phyloP scores from a whole-genome alignment of 768 basidiomycete genomes.

The Suillus americanus region DNA sequence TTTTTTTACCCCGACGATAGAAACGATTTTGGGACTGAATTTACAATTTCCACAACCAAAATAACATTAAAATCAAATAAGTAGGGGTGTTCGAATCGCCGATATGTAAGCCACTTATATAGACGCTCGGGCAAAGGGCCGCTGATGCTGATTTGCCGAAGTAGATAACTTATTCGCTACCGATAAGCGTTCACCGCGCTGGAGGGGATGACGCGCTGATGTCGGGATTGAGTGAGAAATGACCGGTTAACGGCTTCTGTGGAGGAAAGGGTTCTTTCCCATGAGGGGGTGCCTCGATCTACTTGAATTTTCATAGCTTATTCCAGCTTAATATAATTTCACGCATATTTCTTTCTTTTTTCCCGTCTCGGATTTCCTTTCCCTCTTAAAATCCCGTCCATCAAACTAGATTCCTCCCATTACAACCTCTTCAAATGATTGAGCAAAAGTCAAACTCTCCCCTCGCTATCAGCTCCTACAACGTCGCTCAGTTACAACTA shows the following conservation, averaged over 20 bases:
- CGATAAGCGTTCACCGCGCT: slow-evolving; percentile 31
- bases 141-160: not conserved
- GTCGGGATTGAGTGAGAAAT: slow-evolving; percentile 14
- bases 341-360: slow-evolving; percentile 5
- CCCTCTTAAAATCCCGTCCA: slow-evolving; percentile 24
- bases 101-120: not conserved
- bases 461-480: slow-evolving; percentile 53
- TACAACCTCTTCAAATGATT: slow-evolving; percentile 46
- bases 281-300: slow-evolving; percentile 21
- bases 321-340: slow-evolving; percentile 8
- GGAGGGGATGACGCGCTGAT: slow-evolving; percentile 2
- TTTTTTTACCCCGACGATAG: slow-evolving; percentile 4
- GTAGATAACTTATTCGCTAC: slow-evolving; percentile 35
- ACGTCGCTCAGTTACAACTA: slow-evolving; percentile 63
- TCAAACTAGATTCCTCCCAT: slow-evolving; percentile 5
- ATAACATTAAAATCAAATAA: not conserved
- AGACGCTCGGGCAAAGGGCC: slow-evolving; percentile 3
- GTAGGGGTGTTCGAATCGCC: no score
- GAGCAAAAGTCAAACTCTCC: slow-evolving; percentile 42
- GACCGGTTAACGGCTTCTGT: slow-evolving; percentile 29
- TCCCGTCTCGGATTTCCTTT: slow-evolving; percentile 12
- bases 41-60: not conserved
- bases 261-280: slow-evolving; percentile 18
- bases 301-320: slow-evolving; percentile 5
- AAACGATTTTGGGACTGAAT: no score